phyloP scores from a whole-genome alignment of 2,329 filamentous ascomycete species.

The Fusarium goolgardi region DNA sequence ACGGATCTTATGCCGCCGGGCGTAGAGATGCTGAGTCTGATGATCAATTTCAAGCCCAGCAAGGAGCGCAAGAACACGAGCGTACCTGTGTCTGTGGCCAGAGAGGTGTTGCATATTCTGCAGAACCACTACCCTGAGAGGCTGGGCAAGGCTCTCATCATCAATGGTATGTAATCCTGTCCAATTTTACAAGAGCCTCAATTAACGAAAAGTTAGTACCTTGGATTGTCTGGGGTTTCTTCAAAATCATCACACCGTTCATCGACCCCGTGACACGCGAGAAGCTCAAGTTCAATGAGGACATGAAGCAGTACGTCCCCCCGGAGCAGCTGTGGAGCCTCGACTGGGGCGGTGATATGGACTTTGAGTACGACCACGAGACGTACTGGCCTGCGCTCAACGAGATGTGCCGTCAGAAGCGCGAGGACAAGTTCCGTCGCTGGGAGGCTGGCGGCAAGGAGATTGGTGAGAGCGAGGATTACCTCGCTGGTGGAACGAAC shows the following conservation, averaged over 20 bases:
- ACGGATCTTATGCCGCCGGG: conserved; percentile 88
- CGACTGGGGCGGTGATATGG: conserved; percentile 78
- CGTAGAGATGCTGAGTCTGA: conserved; percentile 85
- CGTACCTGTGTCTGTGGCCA: conserved; percentile 79
- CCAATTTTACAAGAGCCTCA: background rate
- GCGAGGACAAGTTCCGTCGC: conserved; percentile 70
- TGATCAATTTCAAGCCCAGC: conserved; percentile 91
- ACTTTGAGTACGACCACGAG: conserved; percentile 92
- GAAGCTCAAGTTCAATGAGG: conserved; percentile 98
- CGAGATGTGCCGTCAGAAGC: conserved; percentile 74
- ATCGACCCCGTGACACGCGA: conserved; percentile 94
- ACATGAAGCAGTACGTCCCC: conserved; percentile 84
- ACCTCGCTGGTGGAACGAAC: conserved; percentile 74
- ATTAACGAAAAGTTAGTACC: conserved; percentile 69
- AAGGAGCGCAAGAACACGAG: conserved; percentile 78
- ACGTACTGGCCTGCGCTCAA: conserved; percentile 90
- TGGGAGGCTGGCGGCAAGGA: conserved; percentile 85
- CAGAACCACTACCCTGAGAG: conserved; percentile 97
- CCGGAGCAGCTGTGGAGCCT: conserved; percentile 83
- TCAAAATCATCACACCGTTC: conserved; percentile 95
- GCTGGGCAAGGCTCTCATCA: conserved; percentile 87
- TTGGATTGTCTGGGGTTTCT: conserved; percentile 92
- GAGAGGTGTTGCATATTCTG: conserved; percentile 88
- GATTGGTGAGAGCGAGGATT: conserved; percentile 88
- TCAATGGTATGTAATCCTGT: conserved; percentile 71